Conservation (phyloP, 2,329 filamentous ascomycete species). For the Rasamsonia emersonii region DNA sequence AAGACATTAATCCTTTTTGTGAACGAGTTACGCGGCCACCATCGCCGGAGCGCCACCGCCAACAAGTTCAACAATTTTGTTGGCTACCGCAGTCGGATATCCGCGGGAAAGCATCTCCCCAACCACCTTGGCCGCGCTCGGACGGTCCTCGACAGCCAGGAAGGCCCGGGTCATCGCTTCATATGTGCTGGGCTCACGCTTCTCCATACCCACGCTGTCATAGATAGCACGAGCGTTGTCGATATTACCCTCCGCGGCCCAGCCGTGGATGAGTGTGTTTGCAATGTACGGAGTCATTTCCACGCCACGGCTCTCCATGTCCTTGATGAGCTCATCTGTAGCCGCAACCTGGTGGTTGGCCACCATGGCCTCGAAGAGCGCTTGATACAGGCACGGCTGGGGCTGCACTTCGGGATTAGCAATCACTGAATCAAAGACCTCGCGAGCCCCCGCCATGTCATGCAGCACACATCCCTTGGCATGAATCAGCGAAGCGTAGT, state of each 20-base stretch:
- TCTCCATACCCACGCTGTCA: slow-evolving; percentile 63
- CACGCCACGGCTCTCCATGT: slow-evolving; percentile 67
- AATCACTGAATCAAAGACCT: slow-evolving; percentile 74
- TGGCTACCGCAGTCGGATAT: slow-evolving; percentile 84
- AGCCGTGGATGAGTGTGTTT: slow-evolving; percentile 95
- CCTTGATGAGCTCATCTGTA: slow-evolving; percentile 62
- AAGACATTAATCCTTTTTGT: slow-evolving; percentile 13
- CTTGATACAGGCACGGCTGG: slow-evolving; percentile 87
- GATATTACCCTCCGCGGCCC: slow-evolving; percentile 78
- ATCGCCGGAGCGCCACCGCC: slow-evolving; percentile 31
- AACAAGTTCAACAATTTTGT: slow-evolving; percentile 88
- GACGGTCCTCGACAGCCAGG: slow-evolving; percentile 72
- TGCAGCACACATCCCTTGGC: slow-evolving; percentile 90
- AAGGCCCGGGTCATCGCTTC: slow-evolving; percentile 96
- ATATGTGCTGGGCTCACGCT: slow-evolving; percentile 93
- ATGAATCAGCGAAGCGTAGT: slow-evolving; percentile 93
- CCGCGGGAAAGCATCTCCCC: slow-evolving; percentile 84
- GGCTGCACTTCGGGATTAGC: slow-evolving; percentile 57
- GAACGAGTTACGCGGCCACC: too few species aligned
- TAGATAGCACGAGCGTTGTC: slow-evolving; percentile 71
- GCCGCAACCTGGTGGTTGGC: slow-evolving; percentile 79
- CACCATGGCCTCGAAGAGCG: slow-evolving; percentile 93
- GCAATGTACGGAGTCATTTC: slow-evolving; percentile 95
- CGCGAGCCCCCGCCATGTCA: slow-evolving; percentile 74
- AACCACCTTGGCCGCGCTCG: slow-evolving; percentile 67